phyloP scores from a whole-genome alignment of 345 rosid species.

The Stellera chamaejasme region DNA sequence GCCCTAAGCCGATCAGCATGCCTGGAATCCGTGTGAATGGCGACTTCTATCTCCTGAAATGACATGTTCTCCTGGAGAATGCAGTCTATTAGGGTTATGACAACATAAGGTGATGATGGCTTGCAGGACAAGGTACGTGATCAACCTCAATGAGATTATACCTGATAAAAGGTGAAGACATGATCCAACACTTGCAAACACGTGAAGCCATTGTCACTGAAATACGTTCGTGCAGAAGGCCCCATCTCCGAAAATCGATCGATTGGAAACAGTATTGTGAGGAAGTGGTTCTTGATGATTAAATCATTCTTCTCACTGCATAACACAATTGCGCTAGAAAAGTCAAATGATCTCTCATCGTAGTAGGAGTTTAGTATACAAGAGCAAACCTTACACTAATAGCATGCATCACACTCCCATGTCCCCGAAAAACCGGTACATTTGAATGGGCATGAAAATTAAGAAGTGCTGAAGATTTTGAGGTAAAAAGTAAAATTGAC shows the following conservation, averaged over 20 bases:
- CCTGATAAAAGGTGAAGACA: conserved; percentile 82
- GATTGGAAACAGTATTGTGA: conserved; percentile 69
- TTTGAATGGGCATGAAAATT: no score
- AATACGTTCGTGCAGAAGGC: conserved; percentile 81
- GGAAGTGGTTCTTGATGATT: conserved; percentile 61
- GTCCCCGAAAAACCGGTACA: no score
- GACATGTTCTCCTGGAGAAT: conserved; percentile 62
- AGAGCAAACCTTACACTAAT: no score
- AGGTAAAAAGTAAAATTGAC: no score
- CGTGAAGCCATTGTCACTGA: conserved; percentile 69
- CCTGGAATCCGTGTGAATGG: conserved; percentile 83
- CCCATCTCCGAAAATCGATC: conserved; percentile 94
- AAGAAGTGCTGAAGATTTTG: no score
- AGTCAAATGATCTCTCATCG: neutral
- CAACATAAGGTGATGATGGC: no score
- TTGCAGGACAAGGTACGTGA: neutral
- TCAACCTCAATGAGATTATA: conserved; percentile 15
- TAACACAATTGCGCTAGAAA: conserved; percentile 3
- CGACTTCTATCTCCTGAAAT: conserved; percentile 52
- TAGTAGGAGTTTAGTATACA: no score
- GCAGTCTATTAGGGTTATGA: no score
- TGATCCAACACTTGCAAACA: conserved; percentile 69
- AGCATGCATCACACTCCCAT: no score
- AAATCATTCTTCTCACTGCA: conserved; percentile 79
- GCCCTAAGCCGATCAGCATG: conserved; percentile 77